A percentile compares a stretch with the other conserved stretches of the same genome.
Conservation (phyloP, 495 filamentous ascomycete species). For the Neurospora hispaniola region DNA sequence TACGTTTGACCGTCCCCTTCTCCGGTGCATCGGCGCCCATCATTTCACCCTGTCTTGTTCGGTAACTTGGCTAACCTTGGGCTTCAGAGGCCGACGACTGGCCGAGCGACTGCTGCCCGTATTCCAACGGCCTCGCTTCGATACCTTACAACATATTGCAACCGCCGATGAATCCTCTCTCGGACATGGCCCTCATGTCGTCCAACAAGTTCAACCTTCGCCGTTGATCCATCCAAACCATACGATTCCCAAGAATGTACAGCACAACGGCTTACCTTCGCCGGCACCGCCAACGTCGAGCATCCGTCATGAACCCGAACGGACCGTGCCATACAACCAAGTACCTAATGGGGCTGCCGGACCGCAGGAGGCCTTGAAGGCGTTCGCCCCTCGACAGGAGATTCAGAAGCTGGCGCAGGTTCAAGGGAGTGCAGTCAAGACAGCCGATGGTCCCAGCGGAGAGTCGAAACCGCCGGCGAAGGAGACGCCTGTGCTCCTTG, state of each 20-base stretch:
- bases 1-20: conserved; percentile 35
- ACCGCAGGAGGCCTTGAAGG: background rate
- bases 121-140: conserved; percentile 36
- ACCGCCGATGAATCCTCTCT: conserved; percentile 16
- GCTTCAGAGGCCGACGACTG: conserved; percentile 56
- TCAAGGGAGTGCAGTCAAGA: background rate
- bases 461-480: background rate
- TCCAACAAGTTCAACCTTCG: conserved; percentile 2
- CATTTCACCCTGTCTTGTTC: conserved; percentile 11
- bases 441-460: background rate
- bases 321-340: background rate
- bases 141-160: conserved; percentile 23
- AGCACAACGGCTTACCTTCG: conserved; percentile 8
- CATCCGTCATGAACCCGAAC: conserved; percentile 4
- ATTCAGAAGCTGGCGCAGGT: background rate
- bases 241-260: background rate
- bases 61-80: conserved; percentile 3
- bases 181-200: conserved; percentile 13
- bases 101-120: conserved; percentile 60
- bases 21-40: conserved; percentile 1
- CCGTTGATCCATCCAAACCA: background rate
- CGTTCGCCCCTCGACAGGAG: background rate
- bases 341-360: background rate
- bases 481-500: background rate
- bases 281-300: conserved; percentile 11